phyloP scores from a whole-genome alignment of 176 grass and related monocot genomes.

The Eleusine indica region DNA sequence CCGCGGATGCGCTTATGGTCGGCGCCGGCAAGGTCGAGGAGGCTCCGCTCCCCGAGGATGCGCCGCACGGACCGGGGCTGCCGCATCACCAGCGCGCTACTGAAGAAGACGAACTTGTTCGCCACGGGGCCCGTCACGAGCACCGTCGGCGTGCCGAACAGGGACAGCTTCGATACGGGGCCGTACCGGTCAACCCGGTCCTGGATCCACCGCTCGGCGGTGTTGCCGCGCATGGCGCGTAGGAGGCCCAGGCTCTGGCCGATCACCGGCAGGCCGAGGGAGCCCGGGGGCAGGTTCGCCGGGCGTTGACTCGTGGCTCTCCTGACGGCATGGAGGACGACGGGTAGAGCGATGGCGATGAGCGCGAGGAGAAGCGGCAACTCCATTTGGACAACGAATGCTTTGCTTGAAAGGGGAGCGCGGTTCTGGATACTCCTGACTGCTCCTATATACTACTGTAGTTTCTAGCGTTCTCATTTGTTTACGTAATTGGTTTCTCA shows the following conservation, averaged over 20 bases:
- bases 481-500: neutral
- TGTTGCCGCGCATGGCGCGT: slow-evolving; percentile 53
- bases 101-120: slow-evolving; percentile 60
- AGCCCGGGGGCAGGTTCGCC: slow-evolving; percentile 48
- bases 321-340: slow-evolving; percentile 21
- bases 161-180: slow-evolving; percentile 59
- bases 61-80: slow-evolving; percentile 43
- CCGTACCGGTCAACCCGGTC: slow-evolving; percentile 42
- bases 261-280: slow-evolving; percentile 51
- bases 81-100: slow-evolving; percentile 14
- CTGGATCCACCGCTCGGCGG: slow-evolving; percentile 49
- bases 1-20: slow-evolving; percentile 57
- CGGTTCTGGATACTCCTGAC: neutral
- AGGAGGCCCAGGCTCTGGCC: slow-evolving; percentile 58
- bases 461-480: neutral
- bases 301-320: neutral
- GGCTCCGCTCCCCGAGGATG: slow-evolving; percentile 43
- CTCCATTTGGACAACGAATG: slow-evolving; percentile 32
- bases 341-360: neutral
- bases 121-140: slow-evolving; percentile 38
- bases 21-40: slow-evolving; percentile 43
- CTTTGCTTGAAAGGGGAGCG: neutral
- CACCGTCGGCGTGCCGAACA: slow-evolving; percentile 52
- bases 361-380: slow-evolving; percentile 23
- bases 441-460: neutral